phyloP scores from a whole-genome alignment of 2,329 filamentous ascomycete genomes.

The Penicillium sp. region DNA sequence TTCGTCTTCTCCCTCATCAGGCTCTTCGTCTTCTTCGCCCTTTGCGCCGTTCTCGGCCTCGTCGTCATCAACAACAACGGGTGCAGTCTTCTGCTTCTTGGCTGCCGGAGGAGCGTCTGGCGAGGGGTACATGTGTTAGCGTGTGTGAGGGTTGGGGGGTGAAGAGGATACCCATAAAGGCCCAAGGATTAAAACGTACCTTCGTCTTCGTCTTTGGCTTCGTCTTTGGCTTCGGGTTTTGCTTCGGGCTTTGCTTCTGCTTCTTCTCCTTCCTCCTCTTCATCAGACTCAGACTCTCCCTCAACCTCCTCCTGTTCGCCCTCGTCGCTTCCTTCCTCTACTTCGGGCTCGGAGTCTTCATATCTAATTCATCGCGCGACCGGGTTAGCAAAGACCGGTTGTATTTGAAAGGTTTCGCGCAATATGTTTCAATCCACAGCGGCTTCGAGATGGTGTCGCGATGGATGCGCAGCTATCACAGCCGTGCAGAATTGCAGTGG shows the following conservation, averaged over 20 bases:
- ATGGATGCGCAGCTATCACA: slow-evolving; percentile 2
- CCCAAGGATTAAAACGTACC: slow-evolving; percentile 17
- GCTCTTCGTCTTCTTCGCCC: slow-evolving; percentile 23
- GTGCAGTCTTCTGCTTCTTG: slow-evolving; percentile 37
- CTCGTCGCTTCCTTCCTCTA: slow-evolving; percentile 31
- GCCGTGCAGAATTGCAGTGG: neutral
- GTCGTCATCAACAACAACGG: slow-evolving; percentile 20
- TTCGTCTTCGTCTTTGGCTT: slow-evolving; percentile 18
- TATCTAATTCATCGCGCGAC: slow-evolving; percentile 28
- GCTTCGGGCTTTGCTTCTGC: slow-evolving; percentile 8
- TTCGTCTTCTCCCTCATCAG: slow-evolving; percentile 14
- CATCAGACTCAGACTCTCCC: slow-evolving; percentile 31
- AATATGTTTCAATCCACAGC: neutral
- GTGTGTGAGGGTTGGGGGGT: neutral
- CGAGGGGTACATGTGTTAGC: neutral
- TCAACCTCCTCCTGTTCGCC: slow-evolving; percentile 32
- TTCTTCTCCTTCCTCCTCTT: slow-evolving; percentile 27
- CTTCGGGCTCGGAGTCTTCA: slow-evolving; percentile 36
- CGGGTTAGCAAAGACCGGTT: slow-evolving; percentile 7
- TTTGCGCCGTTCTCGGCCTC: slow-evolving; percentile 23
- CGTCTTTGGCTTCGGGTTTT: too few species aligned
- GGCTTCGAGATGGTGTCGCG: neutral
- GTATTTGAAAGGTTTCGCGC: neutral
- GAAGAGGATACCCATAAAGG: neutral
- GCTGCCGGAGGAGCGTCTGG: slow-evolving; percentile 29